Base-by-base conservation (phyloP, 129 eudicot species). In the Artemisia annua region DNA sequence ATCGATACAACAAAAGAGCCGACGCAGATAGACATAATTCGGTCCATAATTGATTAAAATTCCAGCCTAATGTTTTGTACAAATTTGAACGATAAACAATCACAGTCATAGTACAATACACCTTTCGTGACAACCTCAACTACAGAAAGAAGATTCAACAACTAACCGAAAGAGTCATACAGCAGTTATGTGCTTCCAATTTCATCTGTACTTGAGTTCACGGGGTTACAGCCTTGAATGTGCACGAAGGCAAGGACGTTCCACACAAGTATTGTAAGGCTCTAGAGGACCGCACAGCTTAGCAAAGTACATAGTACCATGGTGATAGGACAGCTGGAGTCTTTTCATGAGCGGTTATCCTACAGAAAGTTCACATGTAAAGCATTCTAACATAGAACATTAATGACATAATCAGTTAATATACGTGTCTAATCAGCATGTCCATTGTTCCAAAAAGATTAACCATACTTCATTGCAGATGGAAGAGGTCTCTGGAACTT, bases 331-430 rank as follows among this genome's bases (percentile, higher is more conserved):
- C 59, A 55, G 9, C 19, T 14, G 44, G 3, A 51, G 20, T 64
- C 15, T 62, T 52, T 63, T 71, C 24, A 5, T 22, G 2, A 76
- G 51, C n/a, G 9, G 10, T 78, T 71, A 71, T 24, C 77, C 82
- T 78, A 71, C 77, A 71, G 43, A 71, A 56, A 62, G 18, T 16
- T 20, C 48, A 66, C 67, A 75, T 20, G 65, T 75, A 43, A 57
- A 58, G 46, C 64, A 69, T 22, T 18, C 28, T 59, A 32, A 19
- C 18, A 67, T 46, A 55, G 50, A 52, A 5, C 15, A 56, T 6
- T 7, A 48, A 46, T 16, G 18, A 52, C 48, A 66, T 66, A 44
- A 55, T 54, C 14, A 15, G 26, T 53, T 15, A 13, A 66, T 55
- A 44, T 66, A 66, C 44, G 59, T 46, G 49, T 18, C 71, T 63